Base-by-base conservation (phyloP, 495 filamentous ascomycete genomes). In the Tuber magnatum region DNA sequence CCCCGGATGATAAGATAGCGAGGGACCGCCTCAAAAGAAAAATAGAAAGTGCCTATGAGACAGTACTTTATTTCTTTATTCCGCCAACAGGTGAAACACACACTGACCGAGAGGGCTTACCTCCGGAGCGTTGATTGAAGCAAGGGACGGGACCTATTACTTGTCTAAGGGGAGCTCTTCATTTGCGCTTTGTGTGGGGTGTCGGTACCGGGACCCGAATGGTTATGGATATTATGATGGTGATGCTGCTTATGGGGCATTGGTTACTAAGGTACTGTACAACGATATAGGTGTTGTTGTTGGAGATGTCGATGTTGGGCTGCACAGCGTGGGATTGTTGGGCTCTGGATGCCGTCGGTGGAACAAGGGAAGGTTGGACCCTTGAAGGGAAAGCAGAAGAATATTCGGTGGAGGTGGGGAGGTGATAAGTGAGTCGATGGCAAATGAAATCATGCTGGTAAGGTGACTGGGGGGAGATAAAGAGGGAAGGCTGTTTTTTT, bases 261-360 rank as follows among this genome's bases (percentile, higher is more conserved):
- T 65, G 56, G 56, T 65, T 35, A 65, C 28, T 65, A 65, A 35
- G 3, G 56, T 61, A 44, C 42, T 20, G 43, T 16, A 65, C 35
- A 35, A 35, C 32, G 18, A 28, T 65, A 18, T 65, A 28, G 28
- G 56, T 35, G 56, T 32, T 65, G 28, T 28, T 35, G 56, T 65
- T 65, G 56, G 51, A 65, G 56, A 65, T 65, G 56, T 65, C 56
- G 56, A 65, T 35, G 56, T 65, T 65, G 56, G 56, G 56, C 28
- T 65, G 56, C n/a, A 20, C 56, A 65, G 35, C 56, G 28, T 32
- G 56, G 56, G 28, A 32, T 65, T 65, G 28, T 65, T 65, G 56
- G 56, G 56, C 28, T 65, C 35, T 18, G 32, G 56, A 65, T 65
- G 56, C 56, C 28, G 56, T 35, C 56, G 56, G 56, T 65, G 14